phyloP scores from a whole-genome alignment of 2,329 filamentous ascomycete species.

The Paracorniculantispora psalliotae region DNA sequence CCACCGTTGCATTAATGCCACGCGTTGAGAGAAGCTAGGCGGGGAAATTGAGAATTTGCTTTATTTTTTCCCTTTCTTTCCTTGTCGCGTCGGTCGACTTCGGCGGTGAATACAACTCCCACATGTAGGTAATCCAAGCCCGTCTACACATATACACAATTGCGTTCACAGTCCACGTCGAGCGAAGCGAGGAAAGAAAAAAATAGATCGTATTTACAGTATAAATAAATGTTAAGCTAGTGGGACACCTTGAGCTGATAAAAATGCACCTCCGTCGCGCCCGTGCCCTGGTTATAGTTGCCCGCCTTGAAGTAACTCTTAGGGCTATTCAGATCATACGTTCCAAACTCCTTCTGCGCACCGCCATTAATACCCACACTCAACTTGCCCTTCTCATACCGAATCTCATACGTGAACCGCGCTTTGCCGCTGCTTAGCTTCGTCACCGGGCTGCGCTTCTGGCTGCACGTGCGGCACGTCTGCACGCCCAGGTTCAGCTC shows the following conservation, averaged over 20 bases:
- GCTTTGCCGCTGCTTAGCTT: conserved; percentile 15
- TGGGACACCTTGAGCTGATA: conserved; percentile 19
- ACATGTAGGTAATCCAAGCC: too few relatives aligned
- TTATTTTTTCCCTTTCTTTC: too few relatives aligned
- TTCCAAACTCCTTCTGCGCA: conserved; percentile 21
- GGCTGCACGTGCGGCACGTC: conserved; percentile 26
- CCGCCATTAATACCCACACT: conserved; percentile 27
- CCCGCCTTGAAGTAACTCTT: conserved; percentile 34
- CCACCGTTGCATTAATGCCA: too few relatives aligned
- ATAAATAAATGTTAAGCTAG: neutral
- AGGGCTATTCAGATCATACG: conserved; percentile 25
- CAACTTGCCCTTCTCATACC: conserved; percentile 30
- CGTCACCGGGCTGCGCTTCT: conserved; percentile 18
- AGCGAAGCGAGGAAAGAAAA: too few relatives aligned
- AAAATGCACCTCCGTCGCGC: conserved; percentile 22
- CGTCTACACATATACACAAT: too few relatives aligned
- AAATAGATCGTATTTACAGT: too few relatives aligned
- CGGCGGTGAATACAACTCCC: too few relatives aligned
- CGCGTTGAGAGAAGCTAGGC: too few relatives aligned
- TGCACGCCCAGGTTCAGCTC: conserved; percentile 33
- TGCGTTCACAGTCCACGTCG: too few relatives aligned
- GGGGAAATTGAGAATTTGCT: too few relatives aligned
- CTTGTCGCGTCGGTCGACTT: too few relatives aligned
- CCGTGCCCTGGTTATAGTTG: conserved; percentile 32
- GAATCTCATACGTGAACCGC: conserved; percentile 33